These are phyloP conservation scores for Penicillium arizonense DNA, from an alignment of 495 filamentous ascomycete genomes.

Conservation along the genomic window DNA sequence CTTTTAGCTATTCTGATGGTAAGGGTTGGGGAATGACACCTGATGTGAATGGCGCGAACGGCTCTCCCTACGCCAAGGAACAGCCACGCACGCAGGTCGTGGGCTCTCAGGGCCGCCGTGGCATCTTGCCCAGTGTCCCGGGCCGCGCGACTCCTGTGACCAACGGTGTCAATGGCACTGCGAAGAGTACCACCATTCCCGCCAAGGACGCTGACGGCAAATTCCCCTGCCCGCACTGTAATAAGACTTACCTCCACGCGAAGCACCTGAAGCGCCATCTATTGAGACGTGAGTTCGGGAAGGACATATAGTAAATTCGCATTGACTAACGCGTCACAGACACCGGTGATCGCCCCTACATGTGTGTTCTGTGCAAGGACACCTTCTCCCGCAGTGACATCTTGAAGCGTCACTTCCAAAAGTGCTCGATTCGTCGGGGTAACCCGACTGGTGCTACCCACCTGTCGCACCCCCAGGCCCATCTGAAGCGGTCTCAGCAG, in stretches of 20 bases:
- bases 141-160: conserved; percentile 68
- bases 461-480: conserved; percentile 85
- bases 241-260: conserved; percentile 94
- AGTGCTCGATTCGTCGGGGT: conserved; percentile 91
- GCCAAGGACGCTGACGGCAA: conserved; percentile 95
- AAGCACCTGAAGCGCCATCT: conserved; percentile 98
- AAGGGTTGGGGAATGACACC: conserved; percentile 41
- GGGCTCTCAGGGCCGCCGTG: conserved; percentile 84
- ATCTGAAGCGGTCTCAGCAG: conserved; percentile 71
- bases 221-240: conserved; percentile 95
- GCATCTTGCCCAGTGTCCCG: conserved; percentile 86
- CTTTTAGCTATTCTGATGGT: conserved; percentile 49
- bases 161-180: conserved; percentile 54
- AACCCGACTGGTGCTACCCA: conserved; percentile 92
- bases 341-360: conserved; percentile 94
- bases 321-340: conserved; percentile 52
- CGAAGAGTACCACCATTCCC: conserved; percentile 77
- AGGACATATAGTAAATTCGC: neutral
- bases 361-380: conserved; percentile 94
- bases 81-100: conserved; percentile 82
- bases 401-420: conserved; percentile 96
- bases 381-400: conserved; percentile 99
- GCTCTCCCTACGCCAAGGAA: conserved; percentile 47
- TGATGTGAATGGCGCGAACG: conserved; percentile 42
- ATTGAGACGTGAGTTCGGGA: conserved; percentile 75